Evolutionary conservation across 495 filamentous ascomycete species (phyloP).

Genomic region (Aspergillus asperescens): DNA sequence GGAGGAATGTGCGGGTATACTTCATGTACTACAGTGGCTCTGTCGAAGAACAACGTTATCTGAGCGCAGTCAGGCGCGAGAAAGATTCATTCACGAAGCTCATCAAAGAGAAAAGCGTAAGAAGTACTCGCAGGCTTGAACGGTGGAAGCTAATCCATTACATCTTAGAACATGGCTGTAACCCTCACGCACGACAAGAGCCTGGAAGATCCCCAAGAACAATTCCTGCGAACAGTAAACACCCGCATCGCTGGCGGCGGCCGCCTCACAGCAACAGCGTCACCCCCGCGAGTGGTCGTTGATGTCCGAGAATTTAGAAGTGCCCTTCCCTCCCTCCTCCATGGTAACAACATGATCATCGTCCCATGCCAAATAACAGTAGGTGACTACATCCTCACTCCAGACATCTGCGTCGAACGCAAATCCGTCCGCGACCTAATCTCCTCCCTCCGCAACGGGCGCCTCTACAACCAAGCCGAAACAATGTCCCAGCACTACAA

Average conservation of each 20-base stretch:
- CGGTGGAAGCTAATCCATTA: constrained; percentile 9
- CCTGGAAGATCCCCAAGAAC: constrained; percentile 80
- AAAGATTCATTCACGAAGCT: constrained; percentile 93
- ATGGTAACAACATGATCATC: constrained; percentile 77
- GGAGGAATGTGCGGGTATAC: constrained; percentile 84
- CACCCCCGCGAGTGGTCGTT: constrained; percentile 89
- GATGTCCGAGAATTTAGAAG: constrained; percentile 96
- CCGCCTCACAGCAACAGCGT: constrained; percentile 75
- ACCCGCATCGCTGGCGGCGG: constrained; percentile 95
- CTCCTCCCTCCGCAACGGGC: constrained; percentile 81
- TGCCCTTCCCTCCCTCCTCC: constrained; percentile 82
- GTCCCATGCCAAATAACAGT: constrained; percentile 95
- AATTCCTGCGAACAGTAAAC: constrained; percentile 91
- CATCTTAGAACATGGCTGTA: constrained; percentile 77
- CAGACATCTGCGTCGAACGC: constrained; percentile 86
- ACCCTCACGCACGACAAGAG: constrained; percentile 71
- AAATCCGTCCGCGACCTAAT: constrained; percentile 91
- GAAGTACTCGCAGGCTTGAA: too few species aligned
- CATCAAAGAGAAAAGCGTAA: constrained; percentile 81
- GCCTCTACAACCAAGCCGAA: constrained; percentile 88
- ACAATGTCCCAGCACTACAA: constrained; percentile 93
- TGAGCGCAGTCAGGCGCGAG: constrained; percentile 81
- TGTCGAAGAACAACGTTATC: constrained; percentile 93
- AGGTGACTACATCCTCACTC: constrained; percentile 90
- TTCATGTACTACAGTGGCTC: constrained; percentile 94